phyloP scores from a whole-genome alignment of 441 rosid species.

The Aquilaria agallochum region DNA sequence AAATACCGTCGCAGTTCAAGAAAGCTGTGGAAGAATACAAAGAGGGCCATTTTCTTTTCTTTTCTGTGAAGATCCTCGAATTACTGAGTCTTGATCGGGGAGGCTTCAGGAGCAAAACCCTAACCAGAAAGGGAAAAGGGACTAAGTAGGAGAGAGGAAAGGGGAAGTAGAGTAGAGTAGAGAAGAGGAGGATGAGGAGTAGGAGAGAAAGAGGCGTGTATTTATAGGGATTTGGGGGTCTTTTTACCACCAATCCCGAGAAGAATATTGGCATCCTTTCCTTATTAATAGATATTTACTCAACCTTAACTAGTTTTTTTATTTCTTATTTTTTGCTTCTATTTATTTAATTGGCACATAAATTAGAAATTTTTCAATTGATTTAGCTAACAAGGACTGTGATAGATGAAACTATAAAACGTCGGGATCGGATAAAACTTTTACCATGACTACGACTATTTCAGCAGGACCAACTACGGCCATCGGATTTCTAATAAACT shows the following conservation, averaged over 20 bases:
- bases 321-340: not conserved
- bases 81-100: slow-evolving; percentile 2
- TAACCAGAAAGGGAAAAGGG: slow-evolving; percentile 3
- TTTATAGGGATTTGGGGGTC: slow-evolving; percentile 42
- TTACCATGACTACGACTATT: too few relatives aligned
- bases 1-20: slow-evolving; percentile 79
- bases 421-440: too few relatives aligned
- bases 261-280: slow-evolving; percentile 60
- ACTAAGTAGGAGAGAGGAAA: not conserved
- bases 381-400: too few relatives aligned
- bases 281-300: slow-evolving; percentile 23
- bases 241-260: slow-evolving; percentile 82
- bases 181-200: slow-evolving; percentile 16
- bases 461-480: too few relatives aligned
- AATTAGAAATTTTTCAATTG: not conserved
- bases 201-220: slow-evolving; percentile 20
- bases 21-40: slow-evolving; percentile 99
- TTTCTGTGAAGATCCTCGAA: too few relatives aligned
- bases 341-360: not conserved
- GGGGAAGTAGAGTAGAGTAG: slow-evolving; percentile 2
- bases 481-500: too few relatives aligned
- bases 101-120: slow-evolving; percentile 21
- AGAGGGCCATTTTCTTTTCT: slow-evolving; percentile 43
- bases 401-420: too few relatives aligned
- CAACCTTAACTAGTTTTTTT: slow-evolving; percentile 23